Evolutionary conservation across 140 eudicot species (phyloP), one percentile per base, ranked within the genome.

Genomic region (Bidens hawaiensis): DNA sequence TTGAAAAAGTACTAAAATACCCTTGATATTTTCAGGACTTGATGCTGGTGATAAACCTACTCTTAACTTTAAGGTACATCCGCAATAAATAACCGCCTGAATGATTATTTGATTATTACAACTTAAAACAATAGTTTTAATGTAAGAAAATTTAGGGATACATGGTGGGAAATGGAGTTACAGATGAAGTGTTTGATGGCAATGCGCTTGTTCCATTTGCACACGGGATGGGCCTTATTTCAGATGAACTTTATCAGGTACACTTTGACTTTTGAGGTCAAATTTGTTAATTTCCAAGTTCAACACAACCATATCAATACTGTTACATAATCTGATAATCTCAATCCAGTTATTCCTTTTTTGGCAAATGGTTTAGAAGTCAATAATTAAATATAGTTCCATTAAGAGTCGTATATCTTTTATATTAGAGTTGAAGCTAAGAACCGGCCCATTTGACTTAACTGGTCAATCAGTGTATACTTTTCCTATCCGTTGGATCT

Each of bases 181-280:
- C 93, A 0, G 95, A 91, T 80, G 81, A 68, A 1, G 72, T 23
- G 57, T 77, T 79, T 80, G 99, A 93, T 69, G 95, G 96, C 6
- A 88, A 88, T 81, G 89, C 95, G 58, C 83, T 87, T 63, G 83
- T 87, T 75, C 98, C 96, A 12, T 91, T 87, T 72, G 93, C 75
- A 26, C 98, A 91, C 23, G 96, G 99, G 42, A 93, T 93, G 99
- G 99, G 96, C 18, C 94, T 93, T 56, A 93, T 93, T 66, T 85
- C 99, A 1, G 83, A 93, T 78, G 94, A 88, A 7, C 83, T 93
- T 14, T 93, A 47, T 62, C 59, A 72, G 85, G 99, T 93, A 70
- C 14, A 3, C 61, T 62, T 70, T 57, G 60, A 27, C 53, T 38
- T 56, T 43, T 14, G 3, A 25, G 63, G 57, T 38, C 36, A 62